Evolutionary conservation across 352 stramenopile genomes (phyloP), one percentile per base, ranked within the genome.

Genomic region (Globisporangium cederbergense): DNA sequence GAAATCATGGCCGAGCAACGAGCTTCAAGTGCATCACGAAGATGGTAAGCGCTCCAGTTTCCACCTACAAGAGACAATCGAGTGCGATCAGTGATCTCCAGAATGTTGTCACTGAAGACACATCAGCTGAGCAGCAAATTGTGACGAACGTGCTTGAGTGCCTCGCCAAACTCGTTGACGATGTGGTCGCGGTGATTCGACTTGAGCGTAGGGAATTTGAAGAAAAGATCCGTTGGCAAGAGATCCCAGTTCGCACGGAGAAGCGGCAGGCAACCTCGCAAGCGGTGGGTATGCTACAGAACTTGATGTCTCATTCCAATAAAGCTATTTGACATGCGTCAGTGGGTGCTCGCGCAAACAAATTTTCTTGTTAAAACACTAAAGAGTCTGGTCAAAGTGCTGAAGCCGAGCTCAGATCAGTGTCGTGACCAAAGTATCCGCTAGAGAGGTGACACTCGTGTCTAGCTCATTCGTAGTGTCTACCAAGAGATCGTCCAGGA

Each of bases 211-310:
- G 64, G 9, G 55, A 32, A 36, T 62, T 64, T 18, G 70, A 77
- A 58, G 66, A 71, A 16, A 34, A 50, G 32, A 50, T 76, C 3
- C 58, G 42, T 6, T 73, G 52, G 67, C 67, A 79, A n/a, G 70
- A 78, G 34, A 71, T 78, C 49, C 75, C 75, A 20, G 40, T 82
- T 30, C 68, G 75, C 57, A 80, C 75, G 30, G 75, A 82, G 47
- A 74, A 70, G 38, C 75, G 75, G 0, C 73, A 72, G 32, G 66
- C 72, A 28, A 62, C 70, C 11, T 60, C 60, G 18, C 60, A 65
- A 32, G 63, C 70, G 3, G 58, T 63, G 5, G 58, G 47, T 32
- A 55, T 52, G 20, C 40, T 68, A 2, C 52, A 76, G 62, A 58
- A 51, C 32, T 22, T 62, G 22, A 34, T 49, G 46, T n/a, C 28